These are phyloP conservation scores for Mucor indicus DNA, from an alignment of 371 early-diverging fungal species.

Conservation along the genomic window DNA sequence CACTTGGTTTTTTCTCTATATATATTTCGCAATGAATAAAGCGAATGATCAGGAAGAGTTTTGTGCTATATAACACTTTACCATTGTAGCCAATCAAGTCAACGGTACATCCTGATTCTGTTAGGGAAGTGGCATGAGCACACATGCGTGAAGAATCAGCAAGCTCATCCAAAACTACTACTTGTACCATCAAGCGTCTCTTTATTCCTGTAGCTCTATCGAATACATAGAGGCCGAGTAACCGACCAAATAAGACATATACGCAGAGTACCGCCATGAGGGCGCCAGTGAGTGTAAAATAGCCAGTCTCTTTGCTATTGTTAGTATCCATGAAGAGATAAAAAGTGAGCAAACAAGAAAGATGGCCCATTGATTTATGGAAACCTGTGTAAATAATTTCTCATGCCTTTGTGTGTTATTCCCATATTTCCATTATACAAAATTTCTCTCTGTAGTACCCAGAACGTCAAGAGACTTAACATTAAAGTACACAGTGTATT, in stretches of 20 bases:
- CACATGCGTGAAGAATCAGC: conserved; percentile 94
- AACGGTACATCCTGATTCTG: conserved; percentile 67
- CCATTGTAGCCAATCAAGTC: conserved; percentile 85
- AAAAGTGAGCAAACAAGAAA: too few species aligned
- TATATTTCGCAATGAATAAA: background rate
- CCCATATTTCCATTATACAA: too few species aligned
- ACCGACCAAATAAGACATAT: conserved; percentile 34
- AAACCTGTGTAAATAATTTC: too few species aligned
- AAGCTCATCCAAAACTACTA: conserved; percentile 90
- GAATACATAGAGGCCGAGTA: conserved; percentile 35
- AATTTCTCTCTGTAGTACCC: too few species aligned
- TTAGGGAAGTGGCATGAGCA: conserved; percentile 83
- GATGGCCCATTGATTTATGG: too few species aligned
- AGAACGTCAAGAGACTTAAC: too few species aligned
- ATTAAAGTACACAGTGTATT: too few species aligned
- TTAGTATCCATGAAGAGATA: too few species aligned
- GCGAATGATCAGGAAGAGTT: too few species aligned
- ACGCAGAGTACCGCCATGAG: conserved; percentile 35
- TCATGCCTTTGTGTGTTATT: too few species aligned
- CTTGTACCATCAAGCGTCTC: conserved; percentile 42
- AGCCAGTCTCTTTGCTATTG: conserved; percentile 1
- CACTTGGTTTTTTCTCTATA: conserved; percentile 23
- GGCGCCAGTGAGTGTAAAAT: conserved; percentile 25
- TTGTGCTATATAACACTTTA: conserved; percentile 15
- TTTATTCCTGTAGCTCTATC: conserved; percentile 21